Percentiles rank a stretch among this genome's conserved stretches.
Conservation (phyloP, 2,329 filamentous ascomycete genomes). For the Calonectria pteridis region DNA sequence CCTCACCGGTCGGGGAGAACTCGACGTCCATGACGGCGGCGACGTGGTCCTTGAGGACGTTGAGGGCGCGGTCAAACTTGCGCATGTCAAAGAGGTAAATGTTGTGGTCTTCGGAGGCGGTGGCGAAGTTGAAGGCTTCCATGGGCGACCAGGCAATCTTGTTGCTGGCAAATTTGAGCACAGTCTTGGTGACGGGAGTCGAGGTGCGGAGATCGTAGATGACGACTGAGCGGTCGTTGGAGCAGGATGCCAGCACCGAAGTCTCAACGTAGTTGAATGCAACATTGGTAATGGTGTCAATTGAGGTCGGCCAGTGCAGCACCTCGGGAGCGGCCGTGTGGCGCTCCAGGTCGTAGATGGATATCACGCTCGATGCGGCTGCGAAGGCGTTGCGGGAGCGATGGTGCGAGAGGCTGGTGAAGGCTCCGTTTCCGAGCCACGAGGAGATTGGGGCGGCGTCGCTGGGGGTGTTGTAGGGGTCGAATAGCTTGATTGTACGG, state of each 20-base stretch:
- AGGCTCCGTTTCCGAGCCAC: conserved; percentile 86
- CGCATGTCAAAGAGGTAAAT: conserved; percentile 91
- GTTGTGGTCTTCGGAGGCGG: conserved; percentile 95
- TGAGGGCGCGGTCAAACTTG: conserved; percentile 87
- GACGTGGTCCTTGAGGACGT: conserved; percentile 91
- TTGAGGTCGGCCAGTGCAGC: conserved; percentile 86
- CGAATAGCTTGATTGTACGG: conserved; percentile 89
- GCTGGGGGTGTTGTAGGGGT: conserved; percentile 82
- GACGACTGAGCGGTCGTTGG: conserved; percentile 86
- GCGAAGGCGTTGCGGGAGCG: conserved; percentile 84
- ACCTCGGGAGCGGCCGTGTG: conserved; percentile 86
- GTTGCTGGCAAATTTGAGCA: conserved; percentile 87
- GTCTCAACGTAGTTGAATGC: conserved; percentile 96
- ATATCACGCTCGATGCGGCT: conserved; percentile 80
- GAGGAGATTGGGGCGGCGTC: conserved; percentile 82
- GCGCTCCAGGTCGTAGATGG: conserved; percentile 88
- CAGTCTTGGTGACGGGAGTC: conserved; percentile 83
- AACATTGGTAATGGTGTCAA: conserved; percentile 90
- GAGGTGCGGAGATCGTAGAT: conserved; percentile 93
- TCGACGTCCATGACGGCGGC: conserved; percentile 95
- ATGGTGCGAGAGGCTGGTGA: conserved; percentile 88
- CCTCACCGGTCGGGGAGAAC: conserved; percentile 93
- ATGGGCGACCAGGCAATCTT: conserved; percentile 94
- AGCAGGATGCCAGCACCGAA: conserved; percentile 86
- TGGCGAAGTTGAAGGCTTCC: conserved; percentile 95